Conservation (phyloP, 108 stramenopile species). For the Stephanodiscus minutulus region DNA sequence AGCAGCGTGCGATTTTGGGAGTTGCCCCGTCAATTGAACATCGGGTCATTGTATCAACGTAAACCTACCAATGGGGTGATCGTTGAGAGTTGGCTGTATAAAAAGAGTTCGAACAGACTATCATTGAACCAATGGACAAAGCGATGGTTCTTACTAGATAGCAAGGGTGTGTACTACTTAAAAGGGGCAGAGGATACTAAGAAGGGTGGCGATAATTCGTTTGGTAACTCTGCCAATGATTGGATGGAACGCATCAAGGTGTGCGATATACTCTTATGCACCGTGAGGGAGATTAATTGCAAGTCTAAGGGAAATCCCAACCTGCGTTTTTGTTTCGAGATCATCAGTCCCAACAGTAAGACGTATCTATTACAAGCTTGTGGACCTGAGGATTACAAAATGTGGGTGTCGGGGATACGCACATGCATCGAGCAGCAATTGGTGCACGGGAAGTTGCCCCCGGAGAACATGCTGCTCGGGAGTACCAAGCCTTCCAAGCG, state of each 20-base stretch:
- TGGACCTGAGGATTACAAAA: conserved; percentile 80
- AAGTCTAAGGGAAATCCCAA: conserved; percentile 60
- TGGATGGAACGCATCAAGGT: conserved; percentile 80
- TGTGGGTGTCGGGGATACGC: conserved; percentile 89
- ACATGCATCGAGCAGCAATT: conserved; percentile 75
- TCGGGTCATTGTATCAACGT: conserved; percentile 71
- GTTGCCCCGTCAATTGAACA: conserved; percentile 63
- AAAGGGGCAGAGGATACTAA: conserved; percentile 53
- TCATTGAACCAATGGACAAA: conserved; percentile 72
- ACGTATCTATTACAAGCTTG: conserved; percentile 89
- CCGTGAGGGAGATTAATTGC: conserved; percentile 79
- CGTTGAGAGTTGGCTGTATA: conserved; percentile 90
- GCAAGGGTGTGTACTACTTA: conserved; percentile 81
- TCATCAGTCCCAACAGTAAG: conserved; percentile 86
- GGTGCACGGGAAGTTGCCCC: conserved; percentile 60
- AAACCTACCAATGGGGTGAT: conserved; percentile 76
- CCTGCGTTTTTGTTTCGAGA: conserved; percentile 90
- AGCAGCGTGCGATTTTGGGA: conserved; percentile 76
- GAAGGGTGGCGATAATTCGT: conserved; percentile 41
- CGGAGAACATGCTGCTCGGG: conserved; percentile 44
- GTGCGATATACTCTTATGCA: conserved; percentile 91
- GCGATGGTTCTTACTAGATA: conserved; percentile 89
- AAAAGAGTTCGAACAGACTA: conserved; percentile 70
- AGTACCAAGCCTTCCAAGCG: conserved; percentile 26
- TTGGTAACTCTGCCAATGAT: conserved; percentile 23